Percentiles rank a stretch among this genome's conserved stretches.
These are phyloP conservation scores for Phytophthora citricola DNA, from an alignment of 352 stramenopile species.

Conservation along the genomic window DNA sequence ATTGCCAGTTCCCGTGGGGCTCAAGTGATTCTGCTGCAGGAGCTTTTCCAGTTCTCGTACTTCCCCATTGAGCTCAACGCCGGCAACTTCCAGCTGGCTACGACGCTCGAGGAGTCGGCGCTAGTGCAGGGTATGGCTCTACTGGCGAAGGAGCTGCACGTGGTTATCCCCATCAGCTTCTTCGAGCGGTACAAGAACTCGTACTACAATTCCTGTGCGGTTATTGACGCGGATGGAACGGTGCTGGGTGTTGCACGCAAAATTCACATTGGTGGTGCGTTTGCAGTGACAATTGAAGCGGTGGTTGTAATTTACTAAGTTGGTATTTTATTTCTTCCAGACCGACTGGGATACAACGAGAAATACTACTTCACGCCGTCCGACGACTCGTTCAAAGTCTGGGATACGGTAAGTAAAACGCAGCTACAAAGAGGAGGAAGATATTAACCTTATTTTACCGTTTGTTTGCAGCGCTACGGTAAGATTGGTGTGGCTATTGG, in stretches of 20 bases:
- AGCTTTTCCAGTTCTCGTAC: slow-evolving; percentile 92
- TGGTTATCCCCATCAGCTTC: slow-evolving; percentile 93
- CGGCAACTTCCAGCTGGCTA: slow-evolving; percentile 89
- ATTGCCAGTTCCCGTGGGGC: slow-evolving; percentile 88
- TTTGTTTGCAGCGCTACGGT: slow-evolving; percentile 72
- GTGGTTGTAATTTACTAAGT: neutral
- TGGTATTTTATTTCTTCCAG: slow-evolving; percentile 25
- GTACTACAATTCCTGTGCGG: slow-evolving; percentile 93
- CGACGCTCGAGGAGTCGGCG: slow-evolving; percentile 82
- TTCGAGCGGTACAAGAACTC: slow-evolving; percentile 92
- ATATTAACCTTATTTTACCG: neutral
- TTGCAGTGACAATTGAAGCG: neutral
- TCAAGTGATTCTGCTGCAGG: slow-evolving; percentile 92
- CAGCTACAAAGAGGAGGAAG: neutral
- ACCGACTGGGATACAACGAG: slow-evolving; percentile 91
- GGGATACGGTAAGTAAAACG: slow-evolving; percentile 70
- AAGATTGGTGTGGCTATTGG: slow-evolving; percentile 91
- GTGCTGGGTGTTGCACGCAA: slow-evolving; percentile 90
- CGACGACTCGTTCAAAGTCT: slow-evolving; percentile 91
- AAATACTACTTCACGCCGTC: slow-evolving; percentile 95
- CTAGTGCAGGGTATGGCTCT: slow-evolving; percentile 89
- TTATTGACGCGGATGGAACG: slow-evolving; percentile 91
- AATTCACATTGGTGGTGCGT: slow-evolving; percentile 88
- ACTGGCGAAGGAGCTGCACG: slow-evolving; percentile 90
- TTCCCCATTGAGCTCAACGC: slow-evolving; percentile 93